Conservation (phyloP, 352 stramenopile species). For the Pythium scleroteichum region DNA sequence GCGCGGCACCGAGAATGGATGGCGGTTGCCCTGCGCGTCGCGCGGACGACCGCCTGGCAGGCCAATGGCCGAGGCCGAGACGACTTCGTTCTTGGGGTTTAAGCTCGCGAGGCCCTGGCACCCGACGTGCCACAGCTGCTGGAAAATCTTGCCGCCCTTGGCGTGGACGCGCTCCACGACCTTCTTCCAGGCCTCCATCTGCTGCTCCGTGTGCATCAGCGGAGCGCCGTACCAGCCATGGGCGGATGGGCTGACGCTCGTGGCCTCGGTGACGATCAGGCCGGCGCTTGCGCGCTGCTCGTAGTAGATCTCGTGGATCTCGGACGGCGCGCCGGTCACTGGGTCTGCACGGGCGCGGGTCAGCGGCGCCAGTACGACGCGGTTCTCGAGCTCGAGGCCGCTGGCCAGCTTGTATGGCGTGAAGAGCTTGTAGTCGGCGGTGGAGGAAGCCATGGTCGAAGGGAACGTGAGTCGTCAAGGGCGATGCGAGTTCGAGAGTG, state of each 20-base stretch:
- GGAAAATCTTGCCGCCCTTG: conserved; percentile 9
- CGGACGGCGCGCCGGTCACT: conserved; percentile 1
- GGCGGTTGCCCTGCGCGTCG: neutral
- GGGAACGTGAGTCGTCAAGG: neutral
- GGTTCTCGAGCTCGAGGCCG: neutral
- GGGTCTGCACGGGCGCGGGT: conserved; percentile 36
- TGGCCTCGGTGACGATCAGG: conserved; percentile 4
- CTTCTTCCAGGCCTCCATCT: conserved; percentile 7
- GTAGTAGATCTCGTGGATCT: conserved; percentile 18
- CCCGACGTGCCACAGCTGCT: conserved; percentile 67
- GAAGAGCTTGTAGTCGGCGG: conserved; percentile 9
- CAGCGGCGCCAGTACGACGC: conserved; percentile 11
- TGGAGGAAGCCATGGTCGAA: neutral
- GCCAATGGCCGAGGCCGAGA: conserved; percentile 35
- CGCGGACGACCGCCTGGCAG: conserved; percentile 4
- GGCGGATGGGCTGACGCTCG: neutral
- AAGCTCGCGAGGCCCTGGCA: conserved; percentile 40
- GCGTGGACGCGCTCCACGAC: conserved; percentile 14
- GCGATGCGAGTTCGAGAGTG: neutral
- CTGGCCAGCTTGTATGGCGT: conserved; percentile 1
- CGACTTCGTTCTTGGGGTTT: conserved; percentile 10
- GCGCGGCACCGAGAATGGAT: conserved; percentile 32
- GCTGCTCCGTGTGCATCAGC: conserved; percentile 9
- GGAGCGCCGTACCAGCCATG: conserved; percentile 13
- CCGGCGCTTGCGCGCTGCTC: conserved; percentile 12